phyloP scores from a whole-genome alignment of 176 grass and related monocot genomes.

The Oryza coarctata region DNA sequence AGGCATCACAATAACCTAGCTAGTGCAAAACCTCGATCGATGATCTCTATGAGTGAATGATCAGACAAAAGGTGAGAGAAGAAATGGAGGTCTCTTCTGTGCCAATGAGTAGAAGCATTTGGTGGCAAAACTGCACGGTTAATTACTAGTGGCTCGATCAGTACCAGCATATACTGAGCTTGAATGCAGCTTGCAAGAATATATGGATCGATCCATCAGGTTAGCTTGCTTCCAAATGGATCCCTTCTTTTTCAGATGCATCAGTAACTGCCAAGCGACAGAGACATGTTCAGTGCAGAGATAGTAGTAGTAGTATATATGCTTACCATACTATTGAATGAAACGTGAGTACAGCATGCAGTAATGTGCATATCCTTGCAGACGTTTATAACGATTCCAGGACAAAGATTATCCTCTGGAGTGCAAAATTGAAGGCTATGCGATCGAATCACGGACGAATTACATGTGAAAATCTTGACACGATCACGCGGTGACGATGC shows the following conservation, averaged over 20 bases:
- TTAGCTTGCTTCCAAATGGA: not conserved
- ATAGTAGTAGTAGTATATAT: too few relatives aligned
- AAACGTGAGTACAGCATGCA: not conserved
- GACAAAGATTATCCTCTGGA: not conserved
- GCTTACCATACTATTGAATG: not conserved
- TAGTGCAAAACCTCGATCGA: not conserved
- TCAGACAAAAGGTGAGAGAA: too few relatives aligned
- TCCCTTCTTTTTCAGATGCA: not conserved
- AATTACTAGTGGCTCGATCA: not conserved
- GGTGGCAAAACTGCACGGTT: not conserved
- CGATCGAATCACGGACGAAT: not conserved
- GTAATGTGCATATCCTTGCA: not conserved
- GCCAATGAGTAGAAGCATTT: slow-evolving; percentile 26
- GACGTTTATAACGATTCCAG: not conserved
- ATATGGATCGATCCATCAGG: not conserved
- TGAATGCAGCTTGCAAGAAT: not conserved
- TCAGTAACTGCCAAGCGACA: not conserved
- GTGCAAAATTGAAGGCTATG: not conserved
- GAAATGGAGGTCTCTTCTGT: slow-evolving; percentile 8
- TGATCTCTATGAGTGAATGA: not conserved
- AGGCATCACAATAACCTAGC: not conserved
- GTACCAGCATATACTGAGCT: not conserved
- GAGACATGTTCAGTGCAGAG: not conserved
- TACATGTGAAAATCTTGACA: not conserved
- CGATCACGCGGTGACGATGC: not conserved